Evolutionary conservation across 2,329 filamentous ascomycete genomes (phyloP).

Genomic region (Colletotrichum sp.): DNA sequence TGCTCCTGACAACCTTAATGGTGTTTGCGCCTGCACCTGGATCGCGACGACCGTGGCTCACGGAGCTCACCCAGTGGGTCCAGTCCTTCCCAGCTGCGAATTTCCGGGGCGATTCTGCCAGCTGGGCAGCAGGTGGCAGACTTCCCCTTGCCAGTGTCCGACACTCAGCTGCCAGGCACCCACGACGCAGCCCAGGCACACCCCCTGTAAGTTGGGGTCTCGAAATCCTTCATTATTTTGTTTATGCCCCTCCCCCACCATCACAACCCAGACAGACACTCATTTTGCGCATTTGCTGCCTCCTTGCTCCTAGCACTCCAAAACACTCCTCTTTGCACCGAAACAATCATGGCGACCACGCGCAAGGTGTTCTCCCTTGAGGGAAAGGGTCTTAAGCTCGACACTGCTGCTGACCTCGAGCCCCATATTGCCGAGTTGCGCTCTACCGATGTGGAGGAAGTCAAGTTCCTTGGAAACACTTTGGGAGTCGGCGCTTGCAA

Average conservation of each 20-base stretch:
- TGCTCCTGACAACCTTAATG: conserved; percentile 8
- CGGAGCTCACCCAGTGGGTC: conserved; percentile 12
- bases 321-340: neutral
- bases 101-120: neutral
- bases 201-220: conserved; percentile 11
- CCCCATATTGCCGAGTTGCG: conserved; percentile 79
- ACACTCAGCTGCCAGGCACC: conserved; percentile 2
- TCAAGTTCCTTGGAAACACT: conserved; percentile 89
- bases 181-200: conserved; percentile 1
- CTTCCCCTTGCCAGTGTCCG: neutral
- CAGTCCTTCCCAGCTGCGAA: neutral
- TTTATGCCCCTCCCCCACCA: conserved; percentile 20
- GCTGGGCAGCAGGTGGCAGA: neutral
- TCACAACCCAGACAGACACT: conserved; percentile 8
- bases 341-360: conserved; percentile 13
- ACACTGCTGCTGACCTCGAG: conserved; percentile 86
- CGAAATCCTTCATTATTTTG: conserved; percentile 17
- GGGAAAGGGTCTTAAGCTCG: conserved; percentile 90
- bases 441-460: conserved; percentile 81
- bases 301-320: neutral
- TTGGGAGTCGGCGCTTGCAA: conserved; percentile 88
- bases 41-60: conserved; percentile 18
- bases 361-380: conserved; percentile 84
- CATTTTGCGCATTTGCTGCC: conserved; percentile 16
- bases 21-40: conserved; percentile 21